Base-by-base conservation (phyloP, 148 eudicot genomes). In the Salicornia ramosissima region DNA sequence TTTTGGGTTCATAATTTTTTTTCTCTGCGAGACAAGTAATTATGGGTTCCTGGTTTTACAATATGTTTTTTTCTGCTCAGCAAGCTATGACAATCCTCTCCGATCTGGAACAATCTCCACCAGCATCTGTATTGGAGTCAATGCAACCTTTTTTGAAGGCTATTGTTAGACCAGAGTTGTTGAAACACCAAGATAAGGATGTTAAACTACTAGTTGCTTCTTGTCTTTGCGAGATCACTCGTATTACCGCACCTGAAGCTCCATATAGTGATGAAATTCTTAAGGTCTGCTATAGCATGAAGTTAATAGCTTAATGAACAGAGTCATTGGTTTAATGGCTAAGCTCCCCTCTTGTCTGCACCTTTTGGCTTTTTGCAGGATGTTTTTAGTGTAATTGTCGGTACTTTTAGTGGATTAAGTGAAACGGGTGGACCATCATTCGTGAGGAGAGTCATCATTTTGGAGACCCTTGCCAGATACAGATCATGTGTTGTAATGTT, bases 161-260 rank as follows among this genome's bases (percentile, higher is more conserved):
- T 30, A 85, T 94, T 70, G 96, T 84, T 61, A 82, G 87, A 82
- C 90, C 97, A 19, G 93, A 89, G 72, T 69, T 88, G 70, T 73
- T 94, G 54, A 89, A 91, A 75, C 99, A 94, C 83, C 97, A 83
- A 67, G 97, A 91, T 67, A 84, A 86, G 75, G 91, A 91, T 71
- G 88, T 91, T 54, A 89, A 84, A 73, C 91, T 94, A 72, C 80
- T 87, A 68, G 87, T 94, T 69, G 99, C 97, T 39, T 80, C 96
- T 21, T 91, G 97, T 73, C 83, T 89, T 60, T 94, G 99, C 79
- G 99, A 94, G 83, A 89, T 91, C 67, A 91, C 97, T 63, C 80
- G 99, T 77, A 91, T 94, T 65, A 94, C 99, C 77, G 99, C 99
- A 65, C 99, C 99, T 58, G 96, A 94, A 67, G 91, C 97, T 39